phyloP scores from a whole-genome alignment of 2,329 filamentous ascomycete genomes.

The Endoconidiophora laricicola region DNA sequence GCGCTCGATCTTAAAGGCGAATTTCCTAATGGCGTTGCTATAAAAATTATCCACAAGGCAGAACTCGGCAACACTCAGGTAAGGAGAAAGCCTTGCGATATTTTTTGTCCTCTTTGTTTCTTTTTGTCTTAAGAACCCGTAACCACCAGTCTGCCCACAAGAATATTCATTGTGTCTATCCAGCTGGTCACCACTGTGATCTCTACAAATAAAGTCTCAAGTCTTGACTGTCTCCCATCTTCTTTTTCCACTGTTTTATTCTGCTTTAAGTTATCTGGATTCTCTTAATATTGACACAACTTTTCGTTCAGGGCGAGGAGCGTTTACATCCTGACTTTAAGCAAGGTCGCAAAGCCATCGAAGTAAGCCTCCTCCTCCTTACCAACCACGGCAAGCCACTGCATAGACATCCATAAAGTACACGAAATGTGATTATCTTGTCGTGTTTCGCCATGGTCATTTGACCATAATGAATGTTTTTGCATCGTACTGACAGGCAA shows the following conservation, averaged over 20 bases:
- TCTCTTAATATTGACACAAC: slow-evolving; percentile 3
- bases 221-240: slow-evolving; percentile 14
- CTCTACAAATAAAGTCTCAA: neutral
- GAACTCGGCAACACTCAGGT: slow-evolving; percentile 99
- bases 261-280: slow-evolving; percentile 18
- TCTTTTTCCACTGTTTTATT: slow-evolving; percentile 33
- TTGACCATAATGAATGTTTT: too few relatives aligned
- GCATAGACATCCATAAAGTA: slow-evolving; percentile 19
- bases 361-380: slow-evolving; percentile 49
- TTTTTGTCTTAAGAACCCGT: neutral
- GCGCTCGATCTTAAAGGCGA: slow-evolving; percentile 59
- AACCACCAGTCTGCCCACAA: neutral
- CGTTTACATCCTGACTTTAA: slow-evolving; percentile 94
- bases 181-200: too few relatives aligned
- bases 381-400: neutral
- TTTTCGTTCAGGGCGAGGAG: slow-evolving; percentile 50
- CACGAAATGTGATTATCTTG: too few relatives aligned
- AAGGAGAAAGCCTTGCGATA: slow-evolving; percentile 29
- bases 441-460: too few relatives aligned
- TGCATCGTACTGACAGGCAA: neutral
- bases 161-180: too few relatives aligned
- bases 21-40: slow-evolving; percentile 61
- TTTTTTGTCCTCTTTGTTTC: neutral
- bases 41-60: slow-evolving; percentile 97
- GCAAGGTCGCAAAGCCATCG: slow-evolving; percentile 85